These are phyloP conservation scores for Asterella californica DNA, from an alignment of 225 moss, liverwort and hornwort genomes.

Conservation along the genomic window DNA sequence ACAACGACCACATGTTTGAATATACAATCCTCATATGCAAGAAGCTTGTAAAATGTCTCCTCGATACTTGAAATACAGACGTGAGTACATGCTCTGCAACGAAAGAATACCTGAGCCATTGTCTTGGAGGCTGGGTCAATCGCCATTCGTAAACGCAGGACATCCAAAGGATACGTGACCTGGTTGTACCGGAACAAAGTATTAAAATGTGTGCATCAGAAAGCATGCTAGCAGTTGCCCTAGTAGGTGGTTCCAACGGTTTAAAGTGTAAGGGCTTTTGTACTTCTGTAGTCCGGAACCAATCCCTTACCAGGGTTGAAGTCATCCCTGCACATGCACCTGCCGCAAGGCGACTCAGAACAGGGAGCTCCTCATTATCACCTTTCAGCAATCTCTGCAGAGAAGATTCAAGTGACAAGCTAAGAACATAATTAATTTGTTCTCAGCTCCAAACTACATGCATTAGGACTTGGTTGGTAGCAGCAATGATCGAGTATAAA, in stretches of 20 bases:
- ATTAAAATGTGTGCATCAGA: not conserved
- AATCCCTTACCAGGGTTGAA: slow-evolving; percentile 62
- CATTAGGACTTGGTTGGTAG: not conserved
- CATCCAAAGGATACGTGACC: slow-evolving; percentile 88
- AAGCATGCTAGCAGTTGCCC: not conserved
- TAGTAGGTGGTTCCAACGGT: not conserved
- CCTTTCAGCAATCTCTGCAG: slow-evolving; percentile 64
- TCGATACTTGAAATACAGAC: not conserved
- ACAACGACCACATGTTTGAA: not conserved
- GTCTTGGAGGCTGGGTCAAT: slow-evolving; percentile 59
- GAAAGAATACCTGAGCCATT: slow-evolving; percentile 61
- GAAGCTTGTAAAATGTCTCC: not conserved
- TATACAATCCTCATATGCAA: not conserved
- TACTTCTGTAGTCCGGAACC: not conserved
- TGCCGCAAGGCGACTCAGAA: slow-evolving; percentile 66
- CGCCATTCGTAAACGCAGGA: slow-evolving; percentile 73
- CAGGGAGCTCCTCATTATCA: slow-evolving; percentile 62
- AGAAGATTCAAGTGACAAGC: not conserved
- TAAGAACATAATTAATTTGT: not conserved
- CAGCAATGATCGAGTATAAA: not conserved
- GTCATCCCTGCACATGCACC: slow-evolving; percentile 96
- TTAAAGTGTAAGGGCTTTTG: not conserved
- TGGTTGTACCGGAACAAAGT: slow-evolving; percentile 14
- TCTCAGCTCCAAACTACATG: not conserved
- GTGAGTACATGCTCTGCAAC: not conserved